Percentiles rank a stretch among this genome's conserved stretches.
phyloP scores from a whole-genome alignment of 2,329 filamentous ascomycete genomes.

The Botrytis porri region DNA sequence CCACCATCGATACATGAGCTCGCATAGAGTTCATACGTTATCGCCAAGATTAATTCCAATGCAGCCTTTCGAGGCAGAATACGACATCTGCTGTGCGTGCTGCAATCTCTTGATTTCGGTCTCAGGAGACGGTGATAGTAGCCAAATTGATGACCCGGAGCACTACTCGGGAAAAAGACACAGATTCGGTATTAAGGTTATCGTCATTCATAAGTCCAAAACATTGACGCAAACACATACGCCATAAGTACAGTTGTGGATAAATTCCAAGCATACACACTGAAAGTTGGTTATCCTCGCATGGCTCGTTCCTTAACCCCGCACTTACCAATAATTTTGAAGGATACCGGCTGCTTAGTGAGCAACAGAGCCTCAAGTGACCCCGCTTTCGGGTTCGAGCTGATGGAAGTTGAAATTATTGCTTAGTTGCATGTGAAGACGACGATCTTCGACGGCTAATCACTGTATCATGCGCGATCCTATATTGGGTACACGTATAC shows the following conservation, averaged over 20 bases:
- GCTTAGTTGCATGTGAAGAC: not conserved
- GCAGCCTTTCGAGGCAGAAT: not conserved
- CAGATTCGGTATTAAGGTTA: not conserved
- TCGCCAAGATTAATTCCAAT: not conserved
- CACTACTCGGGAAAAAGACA: not conserved
- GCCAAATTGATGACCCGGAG: not conserved
- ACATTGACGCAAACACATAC: not conserved
- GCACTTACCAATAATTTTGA: not conserved
- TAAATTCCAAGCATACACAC: not conserved
- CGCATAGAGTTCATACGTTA: not conserved
- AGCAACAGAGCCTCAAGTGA: conserved; percentile 6
- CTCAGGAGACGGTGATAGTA: not conserved
- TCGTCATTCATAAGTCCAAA: not conserved
- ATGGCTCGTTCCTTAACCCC: not conserved
- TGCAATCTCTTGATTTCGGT: not conserved
- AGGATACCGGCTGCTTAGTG: not conserved
- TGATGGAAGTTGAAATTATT: not conserved
- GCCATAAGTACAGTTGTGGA: not conserved
- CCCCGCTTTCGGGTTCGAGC: not conserved
- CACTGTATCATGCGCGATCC: not conserved
- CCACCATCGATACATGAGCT: not conserved
- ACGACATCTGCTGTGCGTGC: not conserved
- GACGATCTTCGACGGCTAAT: conserved; percentile 1
- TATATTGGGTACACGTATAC: not conserved
- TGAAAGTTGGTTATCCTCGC: not conserved